Conservation (phyloP, 306 rosid species). For the Ormosia emarginata region DNA sequence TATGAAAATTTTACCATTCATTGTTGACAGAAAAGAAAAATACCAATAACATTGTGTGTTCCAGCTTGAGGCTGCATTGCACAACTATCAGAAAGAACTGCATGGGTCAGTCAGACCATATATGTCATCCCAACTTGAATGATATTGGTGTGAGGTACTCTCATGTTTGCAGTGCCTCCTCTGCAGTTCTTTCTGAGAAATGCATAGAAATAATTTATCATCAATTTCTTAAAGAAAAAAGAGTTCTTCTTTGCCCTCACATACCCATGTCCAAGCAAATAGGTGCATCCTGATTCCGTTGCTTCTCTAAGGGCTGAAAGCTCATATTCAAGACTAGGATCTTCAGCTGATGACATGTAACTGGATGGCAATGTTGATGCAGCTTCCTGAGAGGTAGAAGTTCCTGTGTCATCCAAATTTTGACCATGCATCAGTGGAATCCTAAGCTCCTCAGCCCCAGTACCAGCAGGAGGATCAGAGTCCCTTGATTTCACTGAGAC, state of each 20-base stretch:
- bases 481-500: constrained; percentile 42
- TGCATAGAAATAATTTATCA: constrained; percentile 81
- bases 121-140: constrained; percentile 89
- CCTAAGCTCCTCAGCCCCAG: constrained; percentile 52
- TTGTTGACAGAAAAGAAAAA: not conserved
- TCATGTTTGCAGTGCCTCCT: constrained; percentile 84
- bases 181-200: constrained; percentile 92
- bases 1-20: not conserved
- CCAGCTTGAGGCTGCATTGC: constrained; percentile 13
- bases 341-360: constrained; percentile 60
- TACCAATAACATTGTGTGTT: not conserved
- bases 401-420: constrained; percentile 35
- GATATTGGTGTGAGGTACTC: constrained; percentile 90
- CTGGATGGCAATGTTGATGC: constrained; percentile 50
- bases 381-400: constrained; percentile 41
- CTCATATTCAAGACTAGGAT: constrained; percentile 84
- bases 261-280: constrained; percentile 82
- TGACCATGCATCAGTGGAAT: constrained; percentile 61
- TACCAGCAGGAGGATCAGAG: constrained; percentile 34
- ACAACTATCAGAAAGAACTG: not conserved
- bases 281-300: constrained; percentile 86
- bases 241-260: constrained; percentile 93
- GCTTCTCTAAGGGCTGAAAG: constrained; percentile 89
- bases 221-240: constrained; percentile 73
- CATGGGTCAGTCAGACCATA: constrained; percentile 55